These are phyloP conservation scores for Aspergillus jensenii DNA, from an alignment of 2,329 filamentous ascomycete genomes.

Conservation along the genomic window DNA sequence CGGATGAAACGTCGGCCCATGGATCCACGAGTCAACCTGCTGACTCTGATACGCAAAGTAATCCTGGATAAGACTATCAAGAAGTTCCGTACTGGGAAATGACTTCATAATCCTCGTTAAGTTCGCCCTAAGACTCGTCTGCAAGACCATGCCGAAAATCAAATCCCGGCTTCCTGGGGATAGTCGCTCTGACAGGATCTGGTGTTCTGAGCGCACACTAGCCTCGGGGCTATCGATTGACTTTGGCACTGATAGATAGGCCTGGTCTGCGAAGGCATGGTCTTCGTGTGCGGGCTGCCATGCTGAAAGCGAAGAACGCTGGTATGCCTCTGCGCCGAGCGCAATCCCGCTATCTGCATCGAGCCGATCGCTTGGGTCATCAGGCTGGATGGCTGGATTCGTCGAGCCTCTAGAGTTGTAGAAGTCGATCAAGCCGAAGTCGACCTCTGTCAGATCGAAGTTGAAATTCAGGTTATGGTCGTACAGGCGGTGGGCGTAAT, in stretches of 20 bases:
- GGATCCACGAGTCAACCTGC: slow-evolving; percentile 45
- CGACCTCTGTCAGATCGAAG: slow-evolving; percentile 29
- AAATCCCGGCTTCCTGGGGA: slow-evolving; percentile 53
- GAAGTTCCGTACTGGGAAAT: slow-evolving; percentile 41
- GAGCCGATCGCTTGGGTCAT: slow-evolving; percentile 12
- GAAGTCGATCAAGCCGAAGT: slow-evolving; percentile 28
- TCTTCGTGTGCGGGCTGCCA: slow-evolving; percentile 28
- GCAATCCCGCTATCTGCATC: slow-evolving; percentile 25
- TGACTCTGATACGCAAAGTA: slow-evolving; percentile 31
- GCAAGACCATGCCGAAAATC: slow-evolving; percentile 63
- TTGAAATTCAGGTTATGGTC: slow-evolving; percentile 22
- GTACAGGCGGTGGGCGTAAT: slow-evolving; percentile 22
- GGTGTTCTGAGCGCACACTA: slow-evolving; percentile 13
- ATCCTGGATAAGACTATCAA: slow-evolving; percentile 42
- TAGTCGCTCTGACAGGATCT: slow-evolving; percentile 24
- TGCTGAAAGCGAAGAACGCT: slow-evolving; percentile 28
- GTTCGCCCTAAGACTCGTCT: slow-evolving; percentile 54
- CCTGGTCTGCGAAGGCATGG: slow-evolving; percentile 26
- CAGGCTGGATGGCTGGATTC: slow-evolving; percentile 9
- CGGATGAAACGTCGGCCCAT: slow-evolving; percentile 38
- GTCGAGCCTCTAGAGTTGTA: slow-evolving; percentile 22
- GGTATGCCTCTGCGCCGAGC: slow-evolving; percentile 29
- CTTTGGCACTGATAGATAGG: slow-evolving; percentile 27
- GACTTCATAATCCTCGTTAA: slow-evolving; percentile 52
- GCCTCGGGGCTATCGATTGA: slow-evolving; percentile 24